Evolutionary conservation across 164 flowering plant species (phyloP).

Genomic region (Umbellularia californica): DNA sequence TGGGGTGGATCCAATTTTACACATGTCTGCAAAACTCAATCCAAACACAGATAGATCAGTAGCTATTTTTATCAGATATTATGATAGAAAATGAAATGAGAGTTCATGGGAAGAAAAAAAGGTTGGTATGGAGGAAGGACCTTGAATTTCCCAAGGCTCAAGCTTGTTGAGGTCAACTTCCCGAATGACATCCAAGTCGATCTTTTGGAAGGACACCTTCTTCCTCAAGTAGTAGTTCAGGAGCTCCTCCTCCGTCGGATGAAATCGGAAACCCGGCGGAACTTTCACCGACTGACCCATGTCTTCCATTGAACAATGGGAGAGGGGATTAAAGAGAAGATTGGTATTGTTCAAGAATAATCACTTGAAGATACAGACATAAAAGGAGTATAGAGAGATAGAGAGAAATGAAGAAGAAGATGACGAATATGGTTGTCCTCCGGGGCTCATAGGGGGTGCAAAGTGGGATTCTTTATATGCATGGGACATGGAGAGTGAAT

Average conservation of each 20-base stretch:
- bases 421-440: neutral
- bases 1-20: constrained; percentile 84
- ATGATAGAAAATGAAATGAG: neutral
- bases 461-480: constrained; percentile 1
- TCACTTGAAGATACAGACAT: too few species aligned
- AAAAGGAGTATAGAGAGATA: too few species aligned
- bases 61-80: neutral
- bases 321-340: neutral
- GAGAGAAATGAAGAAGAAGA: neutral
- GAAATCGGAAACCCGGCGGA: constrained; percentile 91
- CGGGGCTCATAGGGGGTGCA: neutral
- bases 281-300: constrained; percentile 79
- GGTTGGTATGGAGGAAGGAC: constrained; percentile 22
- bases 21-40: constrained; percentile 45
- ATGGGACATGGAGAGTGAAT: constrained; percentile 1
- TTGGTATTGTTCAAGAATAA: neutral
- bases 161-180: constrained; percentile 94
- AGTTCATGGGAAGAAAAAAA: neutral
- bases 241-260: constrained; percentile 95
- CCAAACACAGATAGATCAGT: neutral
- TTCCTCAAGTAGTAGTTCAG: constrained; percentile 79
- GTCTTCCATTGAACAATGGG: constrained; percentile 7
- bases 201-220: constrained; percentile 70
- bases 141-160: constrained; percentile 98
- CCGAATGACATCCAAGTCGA: constrained; percentile 85